These are phyloP conservation scores for Nitzschia inconspicua DNA, from an alignment of 108 stramenopile genomes.

Conservation along the genomic window DNA sequence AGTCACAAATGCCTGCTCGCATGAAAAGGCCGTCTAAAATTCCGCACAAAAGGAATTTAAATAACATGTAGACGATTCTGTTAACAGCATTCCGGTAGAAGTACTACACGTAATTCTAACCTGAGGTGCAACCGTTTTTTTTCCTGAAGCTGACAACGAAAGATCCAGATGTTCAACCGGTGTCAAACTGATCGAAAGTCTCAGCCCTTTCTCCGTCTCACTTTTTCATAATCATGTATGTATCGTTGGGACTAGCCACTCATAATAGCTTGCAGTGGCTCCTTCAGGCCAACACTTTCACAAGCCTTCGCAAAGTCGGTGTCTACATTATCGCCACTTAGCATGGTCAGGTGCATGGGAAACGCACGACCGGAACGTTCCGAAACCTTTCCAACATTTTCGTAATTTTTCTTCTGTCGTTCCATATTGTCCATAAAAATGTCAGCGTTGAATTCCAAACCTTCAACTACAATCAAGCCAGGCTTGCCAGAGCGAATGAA, in stretches of 20 bases:
- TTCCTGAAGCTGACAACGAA: too few relatives aligned
- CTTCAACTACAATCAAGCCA: conserved; percentile 60
- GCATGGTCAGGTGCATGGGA: conserved; percentile 32
- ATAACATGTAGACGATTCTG: too few relatives aligned
- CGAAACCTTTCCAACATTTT: conserved; percentile 32
- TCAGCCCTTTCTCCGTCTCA: too few relatives aligned
- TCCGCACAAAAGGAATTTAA: too few relatives aligned
- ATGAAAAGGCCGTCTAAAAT: too few relatives aligned
- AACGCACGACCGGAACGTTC: conserved; percentile 37
- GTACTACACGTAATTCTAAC: too few relatives aligned
- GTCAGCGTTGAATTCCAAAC: conserved; percentile 46
- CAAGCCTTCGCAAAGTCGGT: conserved; percentile 32
- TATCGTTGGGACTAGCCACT: not conserved
- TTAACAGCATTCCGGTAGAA: too few relatives aligned
- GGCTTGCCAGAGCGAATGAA: conserved; percentile 62
- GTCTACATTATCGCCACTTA: conserved; percentile 18
- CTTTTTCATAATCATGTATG: not conserved
- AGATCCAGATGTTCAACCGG: too few relatives aligned
- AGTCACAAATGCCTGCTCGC: too few relatives aligned
- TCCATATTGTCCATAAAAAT: conserved; percentile 53
- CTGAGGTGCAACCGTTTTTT: too few relatives aligned
- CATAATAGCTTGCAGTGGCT: conserved; percentile 24
- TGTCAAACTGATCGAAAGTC: too few relatives aligned
- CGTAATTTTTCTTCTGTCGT: conserved; percentile 34
- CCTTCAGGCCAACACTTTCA: conserved; percentile 33